Evolutionary conservation across 176 grass and related monocot genomes (phyloP).

Genomic region (Puccinellia tenuiflora): DNA sequence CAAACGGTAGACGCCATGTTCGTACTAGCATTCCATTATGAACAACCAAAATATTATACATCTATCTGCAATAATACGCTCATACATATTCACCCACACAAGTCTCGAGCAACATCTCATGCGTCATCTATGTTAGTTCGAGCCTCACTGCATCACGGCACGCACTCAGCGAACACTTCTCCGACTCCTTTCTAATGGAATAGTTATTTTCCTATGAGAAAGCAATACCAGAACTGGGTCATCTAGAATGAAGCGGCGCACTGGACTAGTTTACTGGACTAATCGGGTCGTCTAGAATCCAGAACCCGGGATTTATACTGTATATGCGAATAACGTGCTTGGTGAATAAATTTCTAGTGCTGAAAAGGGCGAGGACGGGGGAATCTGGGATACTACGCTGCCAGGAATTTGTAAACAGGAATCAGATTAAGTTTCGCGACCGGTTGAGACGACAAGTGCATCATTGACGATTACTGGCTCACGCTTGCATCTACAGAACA

Average conservation of each 20-base stretch:
- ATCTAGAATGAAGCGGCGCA: neutral
- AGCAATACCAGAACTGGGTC: neutral
- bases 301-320: too few relatives aligned
- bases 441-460: neutral
- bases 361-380: neutral
- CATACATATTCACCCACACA: neutral
- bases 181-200: neutral
- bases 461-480: neutral
- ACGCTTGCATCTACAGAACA: neutral
- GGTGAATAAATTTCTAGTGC: neutral
- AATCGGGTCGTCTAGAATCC: too few relatives aligned
- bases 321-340: neutral
- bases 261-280: too few relatives aligned
- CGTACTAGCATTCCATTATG: too few relatives aligned
- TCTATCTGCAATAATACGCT: neutral
- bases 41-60: too few relatives aligned
- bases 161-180: neutral
- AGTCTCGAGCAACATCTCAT: neutral
- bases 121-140: neutral
- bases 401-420: neutral
- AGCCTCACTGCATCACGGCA: neutral
- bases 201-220: neutral
- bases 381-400: neutral
- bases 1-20: too few relatives aligned
- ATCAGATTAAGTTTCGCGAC: neutral